A percentile compares a stretch with the other conserved stretches of the same genome.
These are phyloP conservation scores for Lactarius indigo DNA, from an alignment of 768 basidiomycete genomes.

Conservation along the genomic window DNA sequence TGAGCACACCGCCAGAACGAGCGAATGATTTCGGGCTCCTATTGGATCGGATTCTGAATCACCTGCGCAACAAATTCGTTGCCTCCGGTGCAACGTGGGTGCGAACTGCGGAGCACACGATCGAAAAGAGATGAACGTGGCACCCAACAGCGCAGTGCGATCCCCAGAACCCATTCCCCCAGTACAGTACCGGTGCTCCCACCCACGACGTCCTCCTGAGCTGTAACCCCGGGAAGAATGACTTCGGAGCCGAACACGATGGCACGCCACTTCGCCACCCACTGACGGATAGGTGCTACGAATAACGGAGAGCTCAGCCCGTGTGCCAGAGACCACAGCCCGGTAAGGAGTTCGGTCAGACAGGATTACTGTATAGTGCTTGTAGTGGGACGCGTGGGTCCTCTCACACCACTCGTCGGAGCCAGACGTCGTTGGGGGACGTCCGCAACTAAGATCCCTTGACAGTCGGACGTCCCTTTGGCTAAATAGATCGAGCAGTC, in stretches of 20 bases:
- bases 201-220: not conserved
- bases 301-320: not conserved
- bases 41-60: not conserved
- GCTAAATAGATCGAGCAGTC: not conserved
- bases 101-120: not conserved
- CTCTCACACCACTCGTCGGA: not conserved
- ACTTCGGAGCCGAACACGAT: not conserved
- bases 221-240: not conserved
- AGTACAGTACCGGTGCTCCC: not conserved
- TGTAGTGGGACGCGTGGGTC: not conserved
- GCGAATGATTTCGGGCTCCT: not conserved
- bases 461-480: slow-evolving; percentile 15
- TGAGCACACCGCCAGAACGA: not conserved
- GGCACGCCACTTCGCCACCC: not conserved
- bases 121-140: not conserved
- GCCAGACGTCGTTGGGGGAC: not conserved
- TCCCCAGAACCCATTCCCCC: not conserved
- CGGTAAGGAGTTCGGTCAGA: not conserved
- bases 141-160: not conserved
- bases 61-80: not conserved
- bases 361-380: not conserved
- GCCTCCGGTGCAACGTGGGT: not conserved
- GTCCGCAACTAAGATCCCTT: slow-evolving; percentile 14
- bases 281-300: not conserved
- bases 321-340: not conserved